A percentile compares a stretch with the other conserved stretches of the same genome.
Evolutionary conservation across 495 filamentous ascomycete species (phyloP).

Genomic region (Aspergillus homomorphus): DNA sequence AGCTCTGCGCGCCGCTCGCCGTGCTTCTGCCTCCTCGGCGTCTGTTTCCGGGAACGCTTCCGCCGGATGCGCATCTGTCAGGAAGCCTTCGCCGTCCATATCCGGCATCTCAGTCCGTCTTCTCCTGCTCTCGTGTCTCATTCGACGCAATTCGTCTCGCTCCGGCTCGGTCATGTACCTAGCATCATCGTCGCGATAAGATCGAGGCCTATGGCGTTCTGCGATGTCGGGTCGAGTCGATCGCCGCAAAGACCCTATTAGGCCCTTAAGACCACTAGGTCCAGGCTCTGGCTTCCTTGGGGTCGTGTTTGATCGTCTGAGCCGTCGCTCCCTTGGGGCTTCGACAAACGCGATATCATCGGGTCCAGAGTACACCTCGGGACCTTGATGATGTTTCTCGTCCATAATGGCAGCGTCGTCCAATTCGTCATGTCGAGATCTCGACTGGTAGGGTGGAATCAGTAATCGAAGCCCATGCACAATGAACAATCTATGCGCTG

Average conservation of each 20-base stretch:
- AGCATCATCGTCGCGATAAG: slow-evolving; percentile 37
- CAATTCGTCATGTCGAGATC: slow-evolving; percentile 26
- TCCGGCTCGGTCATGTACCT: slow-evolving; percentile 38
- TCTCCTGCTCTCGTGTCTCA: slow-evolving; percentile 43
- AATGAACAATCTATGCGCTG: neutral
- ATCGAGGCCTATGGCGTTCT: slow-evolving; percentile 41
- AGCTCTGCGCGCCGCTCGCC: slow-evolving; percentile 48
- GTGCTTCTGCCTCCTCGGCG: slow-evolving; percentile 49
- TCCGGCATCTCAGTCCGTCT: slow-evolving; percentile 41
- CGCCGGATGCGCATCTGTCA: slow-evolving; percentile 36
- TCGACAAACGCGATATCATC: slow-evolving; percentile 77
- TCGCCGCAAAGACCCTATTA: slow-evolving; percentile 46
- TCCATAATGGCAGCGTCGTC: slow-evolving; percentile 51
- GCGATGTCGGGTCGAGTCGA: slow-evolving; percentile 35
- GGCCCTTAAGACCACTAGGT: slow-evolving; percentile 45
- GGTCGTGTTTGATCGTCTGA: slow-evolving; percentile 42
- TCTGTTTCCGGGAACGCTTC: slow-evolving; percentile 41
- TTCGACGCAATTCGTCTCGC: slow-evolving; percentile 40
- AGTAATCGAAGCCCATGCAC: neutral
- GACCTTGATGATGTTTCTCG: slow-evolving; percentile 34
- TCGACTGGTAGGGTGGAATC: slow-evolving; percentile 22
- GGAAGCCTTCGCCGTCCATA: slow-evolving; percentile 43
- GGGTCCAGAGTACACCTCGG: slow-evolving; percentile 41
- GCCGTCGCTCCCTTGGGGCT: slow-evolving; percentile 58
- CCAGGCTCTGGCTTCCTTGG: slow-evolving; percentile 45